phyloP scores from a whole-genome alignment of 139 green algal genomes.

The Dunaliella sp. region DNA sequence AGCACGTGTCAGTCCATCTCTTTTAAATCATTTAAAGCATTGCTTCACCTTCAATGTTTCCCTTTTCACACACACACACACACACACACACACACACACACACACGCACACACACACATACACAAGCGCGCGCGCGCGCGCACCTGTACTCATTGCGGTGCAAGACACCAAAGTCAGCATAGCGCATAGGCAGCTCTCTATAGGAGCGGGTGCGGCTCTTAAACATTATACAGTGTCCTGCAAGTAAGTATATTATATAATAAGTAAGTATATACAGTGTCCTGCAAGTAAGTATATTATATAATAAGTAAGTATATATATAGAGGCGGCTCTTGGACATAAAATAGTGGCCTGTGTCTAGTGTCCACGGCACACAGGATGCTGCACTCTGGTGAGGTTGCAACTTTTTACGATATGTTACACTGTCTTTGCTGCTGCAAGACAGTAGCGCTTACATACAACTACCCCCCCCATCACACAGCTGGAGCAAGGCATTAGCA shows the following conservation, averaged over 20 bases:
- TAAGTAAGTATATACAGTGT: slow-evolving; percentile 96
- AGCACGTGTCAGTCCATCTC: too few species aligned
- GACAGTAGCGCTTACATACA: not conserved
- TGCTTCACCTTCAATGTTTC: too few species aligned
- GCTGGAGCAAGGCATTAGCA: too few species aligned
- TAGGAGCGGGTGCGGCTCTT: slow-evolving; percentile 82
- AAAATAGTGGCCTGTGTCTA: too few species aligned
- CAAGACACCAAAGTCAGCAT: slow-evolving; percentile 98
- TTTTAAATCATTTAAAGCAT: too few species aligned
- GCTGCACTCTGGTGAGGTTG: too few species aligned
- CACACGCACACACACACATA: not conserved
- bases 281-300: too few species aligned
- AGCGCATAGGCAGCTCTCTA: slow-evolving; percentile 90
- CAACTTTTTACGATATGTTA: too few species aligned
- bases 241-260: too few species aligned
- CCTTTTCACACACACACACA: slow-evolving; percentile 82
- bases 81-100: not conserved
- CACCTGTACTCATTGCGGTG: slow-evolving; percentile 91
- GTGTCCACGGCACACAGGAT: too few species aligned
- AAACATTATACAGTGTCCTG: slow-evolving; percentile 98
- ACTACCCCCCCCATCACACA: not conserved
- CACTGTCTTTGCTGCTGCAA: not conserved
- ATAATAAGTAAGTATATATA: too few species aligned
- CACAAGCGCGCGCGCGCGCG: not conserved
- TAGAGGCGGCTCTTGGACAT: too few species aligned